Evolutionary conservation across 1,284 basidiomycete genomes (phyloP), one percentile per base, ranked within the genome.

Genomic region (Tilletiaria anomala): DNA sequence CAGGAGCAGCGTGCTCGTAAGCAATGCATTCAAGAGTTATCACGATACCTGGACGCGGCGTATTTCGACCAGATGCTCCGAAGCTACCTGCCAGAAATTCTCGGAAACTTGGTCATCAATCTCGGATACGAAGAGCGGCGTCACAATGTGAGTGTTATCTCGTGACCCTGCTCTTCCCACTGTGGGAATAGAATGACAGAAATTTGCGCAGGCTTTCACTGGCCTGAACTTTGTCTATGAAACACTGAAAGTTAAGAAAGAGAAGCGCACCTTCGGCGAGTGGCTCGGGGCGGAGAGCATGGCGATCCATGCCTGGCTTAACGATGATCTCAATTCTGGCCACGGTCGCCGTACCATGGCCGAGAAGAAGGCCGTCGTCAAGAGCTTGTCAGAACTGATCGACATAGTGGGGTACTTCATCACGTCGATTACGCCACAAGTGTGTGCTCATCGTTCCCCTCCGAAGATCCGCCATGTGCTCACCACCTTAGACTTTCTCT

Each of bases 221-320:
- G 61, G 54, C 2, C 55, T 61, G 24, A 48, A 55, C 18, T 56
- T 55, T 38, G 53, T 58, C 39, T 52, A 54, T 24, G 48, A 50
- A 23, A 51, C 48, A 3, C 37, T 50, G 18, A 24, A 23, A n/a
- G 45, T 29, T 31, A 44, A n/a, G 47, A 45, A 24, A 35, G 4
- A 32, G 18, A 11, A 41, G 14, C 31, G 32, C 12, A 42, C 43
- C 19, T 45, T 61, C 15, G 51, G 51, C 8, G 29, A 19, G 1
- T 59, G 59, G 33, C 44, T 63, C 23, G 50, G 47, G 24, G 50
- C 51, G 31, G 58, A 65, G 37, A 57, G 59, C 24, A 52, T 63
- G 1, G 60, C 58, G 6, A 49, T 65, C n/a, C 53, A 61, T 11
- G 51, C 58, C 4, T 64, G 59, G 59, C 44, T 61, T 44, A 62